Percentiles rank a stretch among this genome's conserved stretches.
phyloP scores from a whole-genome alignment of 2,329 filamentous ascomycete genomes.

The Clonostachys sp. region DNA sequence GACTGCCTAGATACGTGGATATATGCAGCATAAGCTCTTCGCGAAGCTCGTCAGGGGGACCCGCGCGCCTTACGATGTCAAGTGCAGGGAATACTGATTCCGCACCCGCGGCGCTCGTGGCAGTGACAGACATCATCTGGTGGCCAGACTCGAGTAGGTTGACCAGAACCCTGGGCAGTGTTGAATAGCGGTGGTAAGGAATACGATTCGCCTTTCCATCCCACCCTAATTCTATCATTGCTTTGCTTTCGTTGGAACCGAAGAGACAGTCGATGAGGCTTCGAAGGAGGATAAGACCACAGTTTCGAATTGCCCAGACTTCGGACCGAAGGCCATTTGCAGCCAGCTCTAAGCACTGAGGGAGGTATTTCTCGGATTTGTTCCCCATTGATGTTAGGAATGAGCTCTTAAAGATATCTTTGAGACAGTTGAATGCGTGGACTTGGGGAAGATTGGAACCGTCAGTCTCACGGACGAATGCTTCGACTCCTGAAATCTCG shows the following conservation, averaged over 20 bases:
- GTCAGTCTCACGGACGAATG: constrained; percentile 50
- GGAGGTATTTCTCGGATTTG: constrained; percentile 69
- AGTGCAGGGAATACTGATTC: constrained; percentile 79
- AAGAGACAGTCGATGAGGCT: constrained; percentile 78
- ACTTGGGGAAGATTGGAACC: constrained; percentile 78
- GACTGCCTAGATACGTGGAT: constrained; percentile 58
- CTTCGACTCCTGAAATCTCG: constrained; percentile 50
- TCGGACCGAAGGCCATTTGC: constrained; percentile 74
- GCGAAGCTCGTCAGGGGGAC: constrained; percentile 54
- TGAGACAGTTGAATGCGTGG: constrained; percentile 89
- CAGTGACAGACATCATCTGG: constrained; percentile 31
- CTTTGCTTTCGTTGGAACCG: constrained; percentile 69
- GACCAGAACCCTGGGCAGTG: constrained; percentile 59
- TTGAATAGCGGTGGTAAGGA: constrained; percentile 65
- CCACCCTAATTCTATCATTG: constrained; percentile 56
- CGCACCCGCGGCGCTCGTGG: constrained; percentile 30
- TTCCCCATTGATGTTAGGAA: constrained; percentile 68
- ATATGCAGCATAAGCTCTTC: constrained; percentile 54
- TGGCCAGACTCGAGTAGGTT: constrained; percentile 53
- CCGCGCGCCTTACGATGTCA: constrained; percentile 72
- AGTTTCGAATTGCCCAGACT: constrained; percentile 93
- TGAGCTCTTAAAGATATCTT: constrained; percentile 85
- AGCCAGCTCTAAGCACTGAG: constrained; percentile 72
- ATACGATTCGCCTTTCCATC: constrained; percentile 61
- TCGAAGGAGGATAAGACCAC: constrained; percentile 81